Evolutionary conservation across 2,329 filamentous ascomycete species (phyloP), one percentile per base, ranked within the genome.

Genomic region (Penicillium decumbens): DNA sequence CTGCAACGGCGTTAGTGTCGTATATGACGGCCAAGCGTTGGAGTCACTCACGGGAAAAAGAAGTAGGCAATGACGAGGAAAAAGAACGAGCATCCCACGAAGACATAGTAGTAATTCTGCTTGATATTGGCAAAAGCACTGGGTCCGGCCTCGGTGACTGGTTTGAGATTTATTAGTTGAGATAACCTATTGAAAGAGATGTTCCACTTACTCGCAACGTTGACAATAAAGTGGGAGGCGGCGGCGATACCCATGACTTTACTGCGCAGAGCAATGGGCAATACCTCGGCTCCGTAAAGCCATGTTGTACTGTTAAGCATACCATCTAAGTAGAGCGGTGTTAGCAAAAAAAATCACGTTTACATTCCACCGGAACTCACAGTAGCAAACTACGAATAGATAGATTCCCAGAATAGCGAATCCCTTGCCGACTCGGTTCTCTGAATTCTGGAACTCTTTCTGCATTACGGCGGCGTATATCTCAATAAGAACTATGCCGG

Each of bases 91-190:
- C 78, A 81, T 4, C 57, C 74, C 1, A 81, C 77, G 51, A 82
- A 82, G 15, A 82, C 79, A 51, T 81, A 82, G 61, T 82, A 82
- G 61, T 81, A 82, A 54, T 81, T 82, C 56, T 82, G 74, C n/a
- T 71, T 61, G 45, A 82, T 82, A 38, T 73, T 80, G 12, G 76
- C 76, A 56, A 82, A 81, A 0, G 79, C 79, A 44, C 71, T 79
- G 0, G 79, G 79, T 0, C 78, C 79, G 6, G 77, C 77, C 61
- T 80, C 75, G 44, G 77, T 80, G 56, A 79, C 71, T 67, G 43
- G 1, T 32, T 44, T 18, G 4, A 41, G 27, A 24, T 33, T 10
- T n/a, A 8, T 49, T 39, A 48, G 47, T 15, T 18, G 33, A 12
- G 24, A 10, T 18, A 43, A 28, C 20, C 12, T 24, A 35, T 2